Percentiles rank a stretch among this genome's conserved stretches.
Evolutionary conservation across 2,329 filamentous ascomycete species (phyloP).

Genomic region (Pyrenochaeta sp.): DNA sequence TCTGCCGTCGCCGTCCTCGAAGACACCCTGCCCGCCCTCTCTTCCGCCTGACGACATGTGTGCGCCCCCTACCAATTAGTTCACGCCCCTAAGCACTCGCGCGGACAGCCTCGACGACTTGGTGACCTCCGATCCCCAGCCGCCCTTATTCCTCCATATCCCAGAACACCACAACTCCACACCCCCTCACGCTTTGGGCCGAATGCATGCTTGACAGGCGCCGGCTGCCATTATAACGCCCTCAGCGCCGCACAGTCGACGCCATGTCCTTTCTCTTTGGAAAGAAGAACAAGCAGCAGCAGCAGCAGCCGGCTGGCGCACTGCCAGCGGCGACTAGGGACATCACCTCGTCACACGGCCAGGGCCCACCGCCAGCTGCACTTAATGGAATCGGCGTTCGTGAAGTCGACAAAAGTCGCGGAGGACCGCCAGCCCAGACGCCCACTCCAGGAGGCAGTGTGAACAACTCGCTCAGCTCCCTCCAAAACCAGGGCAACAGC

Average conservation of each 20-base stretch:
- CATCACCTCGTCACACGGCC: conserved; percentile 63
- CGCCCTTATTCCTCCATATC: conserved; percentile 9
- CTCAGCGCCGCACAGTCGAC: conserved; percentile 26
- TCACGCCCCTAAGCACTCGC: conserved; percentile 9
- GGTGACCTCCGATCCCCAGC: conserved; percentile 18
- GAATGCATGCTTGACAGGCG: conserved; percentile 44
- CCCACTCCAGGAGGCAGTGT: conserved; percentile 79
- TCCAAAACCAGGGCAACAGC: conserved; percentile 63
- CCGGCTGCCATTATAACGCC: conserved; percentile 29
- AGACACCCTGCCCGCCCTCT: not conserved
- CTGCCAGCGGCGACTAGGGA: conserved; percentile 64
- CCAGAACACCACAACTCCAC: conserved; percentile 12
- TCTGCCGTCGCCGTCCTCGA: conserved; percentile 4
- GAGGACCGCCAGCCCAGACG: conserved; percentile 50
- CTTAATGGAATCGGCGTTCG: conserved; percentile 53
- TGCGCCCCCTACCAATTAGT: conserved; percentile 10
- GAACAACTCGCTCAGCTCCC: conserved; percentile 71
- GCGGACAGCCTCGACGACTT: conserved; percentile 12
- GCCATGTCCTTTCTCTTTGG: conserved; percentile 63
- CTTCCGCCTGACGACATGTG: conserved; percentile 20
- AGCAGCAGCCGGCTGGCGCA: conserved; percentile 41
- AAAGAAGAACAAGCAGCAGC: conserved; percentile 53
- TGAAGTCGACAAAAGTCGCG: conserved; percentile 51
- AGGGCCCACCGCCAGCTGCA: conserved; percentile 49
- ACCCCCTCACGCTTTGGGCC: conserved; percentile 21